Base-by-base conservation (phyloP, 208 protist genomes). In the Giardia duodenalis region DNA sequence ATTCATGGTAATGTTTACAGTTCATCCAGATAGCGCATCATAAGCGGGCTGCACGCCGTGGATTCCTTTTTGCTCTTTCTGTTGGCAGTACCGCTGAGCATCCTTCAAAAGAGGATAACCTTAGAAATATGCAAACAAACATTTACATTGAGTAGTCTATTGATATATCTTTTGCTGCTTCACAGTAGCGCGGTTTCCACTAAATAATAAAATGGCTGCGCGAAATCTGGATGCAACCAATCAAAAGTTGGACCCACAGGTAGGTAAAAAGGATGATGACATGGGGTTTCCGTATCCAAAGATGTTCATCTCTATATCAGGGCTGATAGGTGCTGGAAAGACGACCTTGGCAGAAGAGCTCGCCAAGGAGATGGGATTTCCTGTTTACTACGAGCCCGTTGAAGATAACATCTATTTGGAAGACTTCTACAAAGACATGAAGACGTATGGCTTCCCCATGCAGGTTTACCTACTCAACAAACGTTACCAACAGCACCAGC, bases 401-500 rank as follows among this genome's bases (percentile, higher is more conserved):
- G 91, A 87, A 39, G 93, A 95, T 22, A 95, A 95, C 67, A 46
- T 46, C 0, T 95, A 95, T n/a, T 47, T 95, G 0, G 92, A 46
- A 4, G 93, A 95, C 87, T 95, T 95, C 47, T 95, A 95, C 44
- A 46, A 1, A n/a, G 94, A 95, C 39, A 93, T 93, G 76, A 86
- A 46, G 0, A 94, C 89, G 47, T 95, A 95, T 67, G 44, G 48
- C 3, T 95, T 95, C 57, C 86, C 92, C 22, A 48, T 95, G 10
- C 94, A 95, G 89, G 67, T 95, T 39, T 95, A 95, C 86, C 44
- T 95, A 0, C 86, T 95, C 19, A 95, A 95, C 67, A 90, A 92
- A 39, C 90, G 94, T 45, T 95, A 95, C 42, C 10, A 47, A 43
- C 94, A 95, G 88, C 94, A 95, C 39, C 94, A 95, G 67, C 4